These are phyloP conservation scores for Suhomyces prunicola DNA, from an alignment of 805 yeast species.

Conservation along the genomic window DNA sequence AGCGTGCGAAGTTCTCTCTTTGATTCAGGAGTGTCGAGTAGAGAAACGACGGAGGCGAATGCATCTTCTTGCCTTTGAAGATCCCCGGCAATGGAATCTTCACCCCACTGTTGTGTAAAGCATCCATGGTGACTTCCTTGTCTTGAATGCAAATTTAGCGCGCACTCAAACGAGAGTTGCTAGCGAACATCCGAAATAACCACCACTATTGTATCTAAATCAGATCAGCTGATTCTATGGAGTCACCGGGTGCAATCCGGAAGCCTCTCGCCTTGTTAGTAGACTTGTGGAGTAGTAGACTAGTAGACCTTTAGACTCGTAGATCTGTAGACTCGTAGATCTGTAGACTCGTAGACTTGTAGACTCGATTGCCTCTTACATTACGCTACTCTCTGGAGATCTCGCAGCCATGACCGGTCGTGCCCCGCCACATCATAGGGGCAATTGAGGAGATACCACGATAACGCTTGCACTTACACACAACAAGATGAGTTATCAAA, in stretches of 20 bases:
- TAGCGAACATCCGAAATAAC: too few relatives aligned
- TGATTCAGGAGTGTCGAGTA: slow-evolving; percentile 4
- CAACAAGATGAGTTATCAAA: slow-evolving; percentile 22
- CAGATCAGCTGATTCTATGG: too few relatives aligned
- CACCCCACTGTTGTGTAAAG: not conserved
- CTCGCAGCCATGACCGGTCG: not conserved
- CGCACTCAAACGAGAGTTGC: not conserved
- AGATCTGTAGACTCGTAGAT: too few relatives aligned
- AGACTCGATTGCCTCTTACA: too few relatives aligned
- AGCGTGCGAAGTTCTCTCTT: slow-evolving; percentile 10
- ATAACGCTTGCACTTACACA: not conserved
- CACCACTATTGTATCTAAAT: too few relatives aligned
- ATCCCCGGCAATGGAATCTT: slow-evolving; percentile 2
- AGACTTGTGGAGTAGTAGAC: too few relatives aligned
- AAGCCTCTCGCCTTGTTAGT: too few relatives aligned
- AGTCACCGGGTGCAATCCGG: too few relatives aligned
- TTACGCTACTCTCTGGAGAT: too few relatives aligned
- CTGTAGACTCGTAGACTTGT: too few relatives aligned
- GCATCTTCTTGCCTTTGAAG: not conserved
- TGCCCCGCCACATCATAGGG: not conserved
- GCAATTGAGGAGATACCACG: not conserved
- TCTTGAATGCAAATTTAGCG: slow-evolving; percentile 1
- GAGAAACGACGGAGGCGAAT: slow-evolving; percentile 10
- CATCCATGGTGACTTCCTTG: too few relatives aligned
- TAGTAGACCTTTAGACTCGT: too few relatives aligned